phyloP scores from a whole-genome alignment of 768 basidiomycete genomes.

The Collybiopsis confluens region DNA sequence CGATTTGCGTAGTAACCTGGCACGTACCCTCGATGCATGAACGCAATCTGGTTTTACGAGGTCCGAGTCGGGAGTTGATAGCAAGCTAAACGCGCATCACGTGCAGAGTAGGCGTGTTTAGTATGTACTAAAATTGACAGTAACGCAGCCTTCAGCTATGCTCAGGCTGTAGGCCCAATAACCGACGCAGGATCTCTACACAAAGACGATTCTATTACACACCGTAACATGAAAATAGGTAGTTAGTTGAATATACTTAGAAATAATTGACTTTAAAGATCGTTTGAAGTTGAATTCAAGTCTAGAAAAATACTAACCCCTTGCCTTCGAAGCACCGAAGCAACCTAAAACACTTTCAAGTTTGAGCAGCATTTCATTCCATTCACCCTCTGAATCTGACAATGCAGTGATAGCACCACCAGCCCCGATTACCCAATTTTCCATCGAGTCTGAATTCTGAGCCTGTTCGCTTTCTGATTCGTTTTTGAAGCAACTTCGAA shows the following conservation, averaged over 20 bases:
- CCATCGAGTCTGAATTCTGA: constrained; percentile 20
- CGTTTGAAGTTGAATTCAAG: constrained; percentile 6
- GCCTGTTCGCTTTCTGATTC: constrained; percentile 21
- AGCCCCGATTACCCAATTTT: constrained; percentile 80
- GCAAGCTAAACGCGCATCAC: no score
- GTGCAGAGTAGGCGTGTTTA: no score
- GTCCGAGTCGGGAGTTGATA: no score
- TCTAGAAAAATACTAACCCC: not conserved
- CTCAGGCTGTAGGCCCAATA: no score
- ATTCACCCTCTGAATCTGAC: constrained; percentile 80
- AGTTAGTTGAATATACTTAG: constrained; percentile 2
- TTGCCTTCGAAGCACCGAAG: constrained; percentile 39
- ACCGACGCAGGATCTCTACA: no score
- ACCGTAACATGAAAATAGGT: not conserved
- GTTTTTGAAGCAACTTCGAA: constrained; percentile 86
- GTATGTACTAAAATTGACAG: no score
- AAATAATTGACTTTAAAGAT: not conserved
- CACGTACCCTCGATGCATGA: no score
- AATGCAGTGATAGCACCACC: constrained; percentile 97
- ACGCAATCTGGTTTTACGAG: no score
- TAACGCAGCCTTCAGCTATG: no score
- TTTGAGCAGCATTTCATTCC: constrained; percentile 94
- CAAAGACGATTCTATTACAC: no score
- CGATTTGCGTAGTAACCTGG: no score
- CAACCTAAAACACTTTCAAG: constrained; percentile 70